Evolutionary conservation across 768 basidiomycete genomes (phyloP), one percentile per base, ranked within the genome.

Genomic region (Cyathus striatus): DNA sequence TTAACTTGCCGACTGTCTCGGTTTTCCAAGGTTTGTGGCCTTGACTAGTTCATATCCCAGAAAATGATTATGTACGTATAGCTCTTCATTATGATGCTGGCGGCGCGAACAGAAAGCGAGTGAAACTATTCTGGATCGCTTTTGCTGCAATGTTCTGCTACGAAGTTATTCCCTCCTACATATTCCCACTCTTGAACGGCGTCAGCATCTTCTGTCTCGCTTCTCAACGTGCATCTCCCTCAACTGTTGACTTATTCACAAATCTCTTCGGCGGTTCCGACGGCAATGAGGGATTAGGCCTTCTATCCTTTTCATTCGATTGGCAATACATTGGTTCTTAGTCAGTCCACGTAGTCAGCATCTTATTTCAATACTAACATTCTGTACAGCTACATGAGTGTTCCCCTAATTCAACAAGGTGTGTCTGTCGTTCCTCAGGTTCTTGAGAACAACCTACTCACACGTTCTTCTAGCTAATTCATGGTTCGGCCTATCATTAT

Each of bases 271-370:
- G 85, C 22, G 85, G 85, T 4, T 63, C 75, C 2, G 68, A 76
- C 25, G 81, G 73, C 22, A 86, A 86, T 50, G 83, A 86, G 56
- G 83, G 82, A 0, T 64, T 86, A 30, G 83, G 83, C 0, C 51
- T 85, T 16, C 43, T 79, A 30, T 76, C 73, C 24, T 44, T 86
- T 32, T 76, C 77, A n/a, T 72, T 85, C 36, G 83, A 85, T 50
- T 86, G 80, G 80, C 78, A 81, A 46, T 80, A 80, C 49, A 78
- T 82, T 47, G 72, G 72, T 1, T 77, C 78, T 13, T 26, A 22
- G 62, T 70, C 49, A 21, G 60, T 50, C 10, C 26, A 13, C 13
- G 20, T 47, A 35, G 25, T 44, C 10, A 44, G 14, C 35, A 23
- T 6, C 24, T 40, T 2, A 23, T 21, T 13, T 18, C 36, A 26